phyloP scores from a whole-genome alignment of 2,329 filamentous ascomycete species.

The Ophiosphaerella narmari region DNA sequence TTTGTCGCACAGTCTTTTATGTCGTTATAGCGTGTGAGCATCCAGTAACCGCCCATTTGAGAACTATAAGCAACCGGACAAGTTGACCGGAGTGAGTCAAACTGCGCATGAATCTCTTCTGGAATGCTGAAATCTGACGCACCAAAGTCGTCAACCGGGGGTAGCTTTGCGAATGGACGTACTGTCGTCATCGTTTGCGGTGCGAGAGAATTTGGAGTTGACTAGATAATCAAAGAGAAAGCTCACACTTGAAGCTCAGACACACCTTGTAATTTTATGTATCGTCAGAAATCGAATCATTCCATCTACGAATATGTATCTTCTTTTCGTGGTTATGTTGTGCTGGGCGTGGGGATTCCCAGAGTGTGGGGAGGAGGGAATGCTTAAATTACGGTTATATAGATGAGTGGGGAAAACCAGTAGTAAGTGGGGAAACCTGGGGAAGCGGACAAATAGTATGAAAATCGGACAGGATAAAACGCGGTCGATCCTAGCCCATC shows the following conservation, averaged over 20 bases:
- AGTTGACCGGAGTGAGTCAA: background rate
- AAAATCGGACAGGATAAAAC: background rate
- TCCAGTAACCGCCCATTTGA: background rate
- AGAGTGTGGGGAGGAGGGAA: background rate
- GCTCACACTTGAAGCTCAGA: no score
- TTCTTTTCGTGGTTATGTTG: background rate
- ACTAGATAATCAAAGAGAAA: no score
- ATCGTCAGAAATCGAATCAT: no score
- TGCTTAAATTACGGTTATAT: background rate
- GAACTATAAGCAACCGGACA: background rate
- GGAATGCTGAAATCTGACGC: background rate
- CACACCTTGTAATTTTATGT: no score
- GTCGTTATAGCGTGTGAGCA: background rate
- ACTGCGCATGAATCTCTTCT: background rate
- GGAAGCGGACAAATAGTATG: background rate
- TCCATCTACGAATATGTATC: no score
- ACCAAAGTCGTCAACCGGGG: background rate
- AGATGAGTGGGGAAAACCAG: background rate
- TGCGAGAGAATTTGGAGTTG: no score
- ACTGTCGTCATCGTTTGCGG: background rate
- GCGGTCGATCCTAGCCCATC: background rate
- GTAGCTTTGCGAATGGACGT: background rate
- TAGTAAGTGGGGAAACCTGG: background rate
- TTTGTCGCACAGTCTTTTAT: background rate
- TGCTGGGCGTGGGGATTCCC: background rate